Conservation (phyloP, 2,329 filamentous ascomycete species). For the Colletotrichum echinochloae region DNA sequence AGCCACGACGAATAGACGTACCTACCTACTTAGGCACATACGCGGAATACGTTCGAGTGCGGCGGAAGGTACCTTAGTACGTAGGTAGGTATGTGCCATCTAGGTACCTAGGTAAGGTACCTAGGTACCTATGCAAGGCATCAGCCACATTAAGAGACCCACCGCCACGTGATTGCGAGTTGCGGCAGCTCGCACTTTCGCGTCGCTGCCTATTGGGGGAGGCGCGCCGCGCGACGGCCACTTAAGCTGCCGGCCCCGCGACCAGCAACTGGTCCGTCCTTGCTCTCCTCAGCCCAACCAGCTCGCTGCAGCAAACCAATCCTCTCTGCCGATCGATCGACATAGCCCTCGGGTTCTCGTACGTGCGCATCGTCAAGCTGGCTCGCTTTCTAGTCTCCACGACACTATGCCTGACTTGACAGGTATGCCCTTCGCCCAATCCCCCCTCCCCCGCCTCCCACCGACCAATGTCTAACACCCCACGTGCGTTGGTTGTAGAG, state of each 20-base stretch:
- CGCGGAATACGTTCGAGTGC: background rate
- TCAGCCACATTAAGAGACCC: background rate
- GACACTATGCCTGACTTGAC: slow-evolving; percentile 34
- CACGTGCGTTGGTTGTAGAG: slow-evolving; percentile 52
- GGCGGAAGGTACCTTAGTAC: too few species aligned
- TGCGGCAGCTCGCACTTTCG: slow-evolving; percentile 5
- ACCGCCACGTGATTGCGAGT: slow-evolving; percentile 22
- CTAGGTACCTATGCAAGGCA: too few species aligned
- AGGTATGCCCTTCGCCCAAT: slow-evolving; percentile 18
- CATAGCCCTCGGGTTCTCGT: background rate
- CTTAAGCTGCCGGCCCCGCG: slow-evolving; percentile 2
- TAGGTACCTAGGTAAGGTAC: too few species aligned
- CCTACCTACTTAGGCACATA: background rate
- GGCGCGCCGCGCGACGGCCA: slow-evolving; percentile 29
- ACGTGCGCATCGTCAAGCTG: background rate
- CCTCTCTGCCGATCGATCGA: background rate
- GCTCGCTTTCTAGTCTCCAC: background rate
- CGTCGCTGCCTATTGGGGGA: slow-evolving; percentile 22
- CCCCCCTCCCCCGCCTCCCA: background rate
- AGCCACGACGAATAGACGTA: background rate
- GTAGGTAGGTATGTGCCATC: too few species aligned
- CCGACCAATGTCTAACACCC: slow-evolving; percentile 1
- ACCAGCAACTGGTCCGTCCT: background rate
- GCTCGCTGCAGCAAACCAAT: background rate
- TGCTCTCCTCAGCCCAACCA: background rate